These are phyloP conservation scores for Aspergillus ochraceoroseus DNA, from an alignment of 2,329 filamentous ascomycete species.

Conservation along the genomic window DNA sequence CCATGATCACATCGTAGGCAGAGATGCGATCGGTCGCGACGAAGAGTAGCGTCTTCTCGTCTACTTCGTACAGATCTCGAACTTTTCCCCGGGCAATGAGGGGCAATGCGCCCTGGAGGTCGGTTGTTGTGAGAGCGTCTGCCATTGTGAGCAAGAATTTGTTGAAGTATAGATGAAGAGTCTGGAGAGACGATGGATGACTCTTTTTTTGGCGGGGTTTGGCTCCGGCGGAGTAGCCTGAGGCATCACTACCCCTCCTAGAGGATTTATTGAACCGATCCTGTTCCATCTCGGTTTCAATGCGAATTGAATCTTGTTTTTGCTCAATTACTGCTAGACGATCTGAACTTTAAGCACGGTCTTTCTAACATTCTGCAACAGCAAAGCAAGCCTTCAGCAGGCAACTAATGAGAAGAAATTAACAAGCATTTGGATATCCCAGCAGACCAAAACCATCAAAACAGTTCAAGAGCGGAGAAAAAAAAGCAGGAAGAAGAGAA, in stretches of 20 bases:
- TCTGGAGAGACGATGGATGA: background rate
- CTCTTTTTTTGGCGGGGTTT: slow-evolving; percentile 12
- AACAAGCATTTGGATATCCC: background rate
- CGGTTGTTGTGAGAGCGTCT: slow-evolving; percentile 39
- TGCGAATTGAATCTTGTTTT: too few relatives aligned
- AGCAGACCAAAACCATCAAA: too few relatives aligned
- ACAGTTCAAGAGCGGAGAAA: background rate
- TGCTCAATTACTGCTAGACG: too few relatives aligned
- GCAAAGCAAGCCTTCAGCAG: too few relatives aligned
- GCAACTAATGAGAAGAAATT: background rate
- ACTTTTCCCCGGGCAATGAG: slow-evolving; percentile 66
- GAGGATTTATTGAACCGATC: too few relatives aligned
- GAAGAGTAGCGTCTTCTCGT: slow-evolving; percentile 69
- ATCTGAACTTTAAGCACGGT: too few relatives aligned
- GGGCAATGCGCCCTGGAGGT: slow-evolving; percentile 44
- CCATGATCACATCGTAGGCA: slow-evolving; percentile 87
- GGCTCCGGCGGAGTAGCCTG: background rate
- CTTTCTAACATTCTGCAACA: too few relatives aligned
- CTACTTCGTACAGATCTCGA: slow-evolving; percentile 71
- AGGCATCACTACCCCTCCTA: too few relatives aligned
- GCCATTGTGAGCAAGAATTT: slow-evolving; percentile 28
- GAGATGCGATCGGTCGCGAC: slow-evolving; percentile 87
- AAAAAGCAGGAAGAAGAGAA: background rate
- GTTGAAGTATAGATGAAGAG: background rate
- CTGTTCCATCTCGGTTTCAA: background rate